These are phyloP conservation scores for Malassezia sp. DNA, from an alignment of 1,284 basidiomycete genomes.

Conservation along the genomic window DNA sequence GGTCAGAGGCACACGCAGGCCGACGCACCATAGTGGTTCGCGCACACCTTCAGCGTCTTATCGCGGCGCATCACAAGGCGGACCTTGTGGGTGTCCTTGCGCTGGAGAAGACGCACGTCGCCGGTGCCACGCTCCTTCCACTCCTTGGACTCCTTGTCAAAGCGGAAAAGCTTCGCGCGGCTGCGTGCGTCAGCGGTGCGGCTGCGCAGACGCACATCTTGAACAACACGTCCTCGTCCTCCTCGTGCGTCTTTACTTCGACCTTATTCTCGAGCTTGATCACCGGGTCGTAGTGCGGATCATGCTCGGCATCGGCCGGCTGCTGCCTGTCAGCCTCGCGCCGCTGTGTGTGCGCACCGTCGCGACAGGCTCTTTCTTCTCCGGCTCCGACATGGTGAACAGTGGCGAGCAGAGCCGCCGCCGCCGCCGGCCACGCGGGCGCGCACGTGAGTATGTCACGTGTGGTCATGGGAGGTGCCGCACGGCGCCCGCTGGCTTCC, in stretches of 20 bases:
- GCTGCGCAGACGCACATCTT: constrained; percentile 65
- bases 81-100: constrained; percentile 78
- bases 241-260: constrained; percentile 87
- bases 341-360: constrained; percentile 1
- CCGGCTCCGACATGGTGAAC: constrained; percentile 12
- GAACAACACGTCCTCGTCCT: constrained; percentile 84
- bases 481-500: too few relatives aligned
- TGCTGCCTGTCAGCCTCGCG: too few relatives aligned
- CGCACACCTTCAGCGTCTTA: constrained; percentile 99
- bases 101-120: constrained; percentile 50
- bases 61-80: constrained; percentile 98
- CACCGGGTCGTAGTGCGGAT: constrained; percentile 89
- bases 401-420: neutral
- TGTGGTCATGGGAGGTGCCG: too few relatives aligned
- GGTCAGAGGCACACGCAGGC: neutral
- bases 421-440: neutral
- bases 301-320: constrained; percentile 66
- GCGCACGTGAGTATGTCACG: constrained; percentile 1
- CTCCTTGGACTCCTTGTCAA: constrained; percentile 66
- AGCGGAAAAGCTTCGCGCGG: constrained; percentile 97
- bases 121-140: constrained; percentile 78
- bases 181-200: constrained; percentile 50
- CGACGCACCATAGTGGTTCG: constrained; percentile 83
- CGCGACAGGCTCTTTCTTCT: constrained; percentile 9
- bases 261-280: constrained; percentile 93